phyloP scores from a whole-genome alignment of 2,329 filamentous ascomycete genomes.

The Lithohypha guttulata region DNA sequence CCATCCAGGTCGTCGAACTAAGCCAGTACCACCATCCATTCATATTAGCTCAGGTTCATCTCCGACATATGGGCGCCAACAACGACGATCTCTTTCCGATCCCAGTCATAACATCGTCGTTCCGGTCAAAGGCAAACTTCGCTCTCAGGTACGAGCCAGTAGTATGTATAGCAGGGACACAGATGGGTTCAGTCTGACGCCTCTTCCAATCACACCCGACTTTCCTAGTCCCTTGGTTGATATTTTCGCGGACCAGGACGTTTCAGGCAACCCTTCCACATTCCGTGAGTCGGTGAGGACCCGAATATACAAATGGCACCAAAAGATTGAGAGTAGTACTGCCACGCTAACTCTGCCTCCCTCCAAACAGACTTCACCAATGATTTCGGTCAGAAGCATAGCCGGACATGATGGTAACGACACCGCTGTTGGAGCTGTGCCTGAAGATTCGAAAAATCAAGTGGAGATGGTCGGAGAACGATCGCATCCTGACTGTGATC shows the following conservation, averaged over 20 bases:
- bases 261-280: not conserved
- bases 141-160: slow-evolving; percentile 10
- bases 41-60: not conserved
- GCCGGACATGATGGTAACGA: too few species aligned
- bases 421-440: too few species aligned
- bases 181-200: slow-evolving; percentile 12
- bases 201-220: slow-evolving; percentile 6
- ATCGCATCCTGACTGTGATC: too few species aligned
- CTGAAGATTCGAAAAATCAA: too few species aligned
- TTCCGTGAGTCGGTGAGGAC: slow-evolving; percentile 2
- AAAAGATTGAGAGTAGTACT: not conserved
- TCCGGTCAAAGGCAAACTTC: not conserved
- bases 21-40: not conserved
- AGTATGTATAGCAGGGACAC: slow-evolving; percentile 19
- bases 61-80: not conserved
- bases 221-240: not conserved
- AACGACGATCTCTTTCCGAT: not conserved
- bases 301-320: slow-evolving; percentile 2
- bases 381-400: too few species aligned
- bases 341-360: not conserved
- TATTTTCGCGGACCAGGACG: not conserved
- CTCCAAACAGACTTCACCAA: not conserved
- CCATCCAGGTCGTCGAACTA: not conserved
- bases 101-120: not conserved
- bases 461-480: too few species aligned